Base-by-base conservation (phyloP, 1,139 yeast species). In the Diutina ranongensis region DNA sequence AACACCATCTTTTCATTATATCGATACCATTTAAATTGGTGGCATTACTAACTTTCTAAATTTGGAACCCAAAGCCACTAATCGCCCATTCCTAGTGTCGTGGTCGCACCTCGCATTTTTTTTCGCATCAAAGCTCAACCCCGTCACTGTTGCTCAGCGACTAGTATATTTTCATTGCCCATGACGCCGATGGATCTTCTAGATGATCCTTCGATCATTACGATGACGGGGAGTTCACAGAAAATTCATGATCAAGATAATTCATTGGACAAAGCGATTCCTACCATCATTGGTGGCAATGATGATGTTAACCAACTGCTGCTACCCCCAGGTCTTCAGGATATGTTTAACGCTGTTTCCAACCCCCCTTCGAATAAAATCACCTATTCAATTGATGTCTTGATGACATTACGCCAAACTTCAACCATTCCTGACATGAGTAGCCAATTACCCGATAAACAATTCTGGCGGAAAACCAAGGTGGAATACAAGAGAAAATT, bases 401-500 rank as follows among this genome's bases (percentile, higher is more conserved):
- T 76, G 41, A 49, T 67, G 21, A 48, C 52, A 4, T 58, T 74
- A 48, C 62, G 64, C 46, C 51, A 57, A 4, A 66, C 71, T 10
- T 72, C 76, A 1, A 55, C 65, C 35, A 57, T 64, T 35, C 55
- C 58, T 15, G 61, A 60, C 35, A 55, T 61, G 33, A 51, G 40
- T 19, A 31, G 49, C 2, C 57, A 60, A 34, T 59, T 75, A 42
- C 79, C 80, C 1, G 69, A 63, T 2, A 59, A 58, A 47, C 57
- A 61, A 2, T 74, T 74, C 51, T 74, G 77, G 76, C 48, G 48
- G 40, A 49, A 53, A 46, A 51, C 51, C 47, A 49, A 9, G 16
- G 46, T 19, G 36, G 35, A 36, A 18, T 38, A 25, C 42, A 40
- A 40, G 35, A 40, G 45, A n/a, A 21, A 28, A 35, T 44, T 45